phyloP scores from a whole-genome alignment of 2,329 filamentous ascomycete species.

The Fusarium sulawesiense region DNA sequence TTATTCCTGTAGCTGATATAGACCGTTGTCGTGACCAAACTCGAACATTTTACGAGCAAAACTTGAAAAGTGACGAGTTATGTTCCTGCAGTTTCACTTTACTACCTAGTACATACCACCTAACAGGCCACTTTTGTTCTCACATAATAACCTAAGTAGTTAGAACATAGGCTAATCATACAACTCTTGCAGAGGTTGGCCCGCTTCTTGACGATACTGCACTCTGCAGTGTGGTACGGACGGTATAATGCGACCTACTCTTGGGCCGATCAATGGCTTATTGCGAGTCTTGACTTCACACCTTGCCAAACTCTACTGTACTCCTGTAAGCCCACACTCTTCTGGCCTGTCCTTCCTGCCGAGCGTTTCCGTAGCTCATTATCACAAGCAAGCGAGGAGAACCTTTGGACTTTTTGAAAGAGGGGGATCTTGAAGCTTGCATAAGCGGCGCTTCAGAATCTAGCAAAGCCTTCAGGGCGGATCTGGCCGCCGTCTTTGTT shows the following conservation, averaged over 20 bases:
- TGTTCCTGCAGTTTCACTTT: conserved; percentile 30
- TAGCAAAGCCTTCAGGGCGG: conserved; percentile 37
- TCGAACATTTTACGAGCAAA: conserved; percentile 3
- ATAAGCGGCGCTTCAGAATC: conserved; percentile 48
- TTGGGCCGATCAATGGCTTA: conserved; percentile 26
- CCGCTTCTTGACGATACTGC: conserved; percentile 15
- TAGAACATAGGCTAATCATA: conserved; percentile 18
- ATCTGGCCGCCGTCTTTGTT: conserved; percentile 39
- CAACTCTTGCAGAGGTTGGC: conserved; percentile 24
- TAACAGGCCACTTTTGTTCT: conserved; percentile 21
- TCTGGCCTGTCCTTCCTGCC: conserved; percentile 21
- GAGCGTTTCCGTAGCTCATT: conserved; percentile 31
- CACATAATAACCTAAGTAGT: conserved; percentile 18
- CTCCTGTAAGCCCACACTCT: conserved; percentile 11
- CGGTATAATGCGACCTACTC: conserved; percentile 30
- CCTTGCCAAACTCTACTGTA: conserved; percentile 31
- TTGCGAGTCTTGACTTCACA: conserved; percentile 30
- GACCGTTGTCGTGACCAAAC: conserved; percentile 15
- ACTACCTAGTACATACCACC: conserved; percentile 8
- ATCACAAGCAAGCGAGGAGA: conserved; percentile 23
- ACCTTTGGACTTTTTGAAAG: conserved; percentile 2
- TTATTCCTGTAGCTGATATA: conserved; percentile 20
- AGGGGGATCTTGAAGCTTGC: conserved; percentile 38
- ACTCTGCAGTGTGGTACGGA: not conserved
- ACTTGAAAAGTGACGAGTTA: conserved; percentile 41